Evolutionary conservation across 441 rosid species (phyloP).

Genomic region (Biscutella laevigata): DNA sequence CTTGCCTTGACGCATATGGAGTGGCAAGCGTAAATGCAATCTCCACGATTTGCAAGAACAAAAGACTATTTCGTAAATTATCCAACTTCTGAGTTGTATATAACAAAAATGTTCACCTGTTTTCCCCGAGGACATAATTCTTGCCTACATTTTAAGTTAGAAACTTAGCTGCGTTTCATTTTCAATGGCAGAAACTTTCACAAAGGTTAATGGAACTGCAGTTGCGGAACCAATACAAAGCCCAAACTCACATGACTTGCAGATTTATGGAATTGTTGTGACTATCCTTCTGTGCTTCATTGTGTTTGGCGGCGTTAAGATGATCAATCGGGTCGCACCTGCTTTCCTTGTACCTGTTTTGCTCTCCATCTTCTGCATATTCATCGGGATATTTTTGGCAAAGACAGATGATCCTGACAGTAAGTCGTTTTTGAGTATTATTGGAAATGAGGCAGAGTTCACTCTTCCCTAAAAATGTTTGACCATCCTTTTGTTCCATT

Average conservation of each 20-base stretch:
- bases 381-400: constrained; percentile 63
- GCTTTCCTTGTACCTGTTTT: constrained; percentile 93
- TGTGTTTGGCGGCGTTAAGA: constrained; percentile 99
- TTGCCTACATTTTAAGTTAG: not conserved
- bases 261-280: constrained; percentile 89
- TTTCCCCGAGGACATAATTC: not conserved
- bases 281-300: constrained; percentile 85
- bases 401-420: constrained; percentile 67
- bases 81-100: constrained; percentile 5
- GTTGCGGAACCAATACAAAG: constrained; percentile 49
- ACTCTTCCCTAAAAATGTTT: not conserved
- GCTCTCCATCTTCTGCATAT: constrained; percentile 83
- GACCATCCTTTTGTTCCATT: constrained; percentile 13
- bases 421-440: constrained; percentile 30
- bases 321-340: constrained; percentile 99
- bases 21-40: not conserved
- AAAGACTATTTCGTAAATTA: not conserved
- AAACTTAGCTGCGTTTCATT: constrained; percentile 9
- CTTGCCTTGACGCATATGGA: constrained; percentile 13
- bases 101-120: not conserved
- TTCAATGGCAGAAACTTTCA: constrained; percentile 58
- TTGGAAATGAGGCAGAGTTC: constrained; percentile 2
- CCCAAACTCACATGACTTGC: constrained; percentile 88
- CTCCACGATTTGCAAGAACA: not conserved
- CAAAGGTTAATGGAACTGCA: constrained; percentile 58